These are phyloP conservation scores for Cyberlindnera samutprakarnensis DNA, from an alignment of 805 yeast genomes.

Conservation along the genomic window DNA sequence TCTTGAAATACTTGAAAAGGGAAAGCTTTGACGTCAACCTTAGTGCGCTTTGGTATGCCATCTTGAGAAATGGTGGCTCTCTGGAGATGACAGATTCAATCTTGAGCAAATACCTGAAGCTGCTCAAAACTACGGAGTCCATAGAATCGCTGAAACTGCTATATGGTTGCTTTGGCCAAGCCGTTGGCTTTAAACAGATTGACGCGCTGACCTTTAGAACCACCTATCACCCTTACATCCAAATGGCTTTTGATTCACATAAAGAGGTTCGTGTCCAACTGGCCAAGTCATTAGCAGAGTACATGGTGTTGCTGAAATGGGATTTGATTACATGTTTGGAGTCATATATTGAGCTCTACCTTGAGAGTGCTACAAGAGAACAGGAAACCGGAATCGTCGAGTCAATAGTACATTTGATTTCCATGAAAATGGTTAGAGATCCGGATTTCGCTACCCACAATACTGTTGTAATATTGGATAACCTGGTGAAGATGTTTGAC, in stretches of 20 bases:
- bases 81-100: constrained; percentile 11
- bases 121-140: constrained; percentile 14
- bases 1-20: constrained; percentile 29
- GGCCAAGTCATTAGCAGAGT: constrained; percentile 29
- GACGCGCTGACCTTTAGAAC: constrained; percentile 24
- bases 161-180: constrained; percentile 10
- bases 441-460: constrained; percentile 20
- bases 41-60: constrained; percentile 13
- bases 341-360: constrained; percentile 17
- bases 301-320: constrained; percentile 17
- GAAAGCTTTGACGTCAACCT: constrained; percentile 17
- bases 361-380: constrained; percentile 19
- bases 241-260: constrained; percentile 15
- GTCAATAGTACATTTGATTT: constrained; percentile 28
- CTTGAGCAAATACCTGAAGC: constrained; percentile 12
- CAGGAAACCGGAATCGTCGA: constrained; percentile 27
- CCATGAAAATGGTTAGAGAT: constrained; percentile 22
- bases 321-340: constrained; percentile 16
- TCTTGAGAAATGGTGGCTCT: constrained; percentile 19
- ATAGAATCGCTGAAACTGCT: constrained; percentile 11
- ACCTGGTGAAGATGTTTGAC: constrained; percentile 22
- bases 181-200: constrained; percentile 23
- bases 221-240: constrained; percentile 6
- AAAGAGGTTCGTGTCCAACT: constrained; percentile 18
- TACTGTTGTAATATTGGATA: constrained; percentile 21